Percentiles rank a stretch among this genome's conserved stretches.
These are phyloP conservation scores for Papiliotrema nemorosa DNA, from an alignment of 1,284 basidiomycete genomes.

Conservation along the genomic window DNA sequence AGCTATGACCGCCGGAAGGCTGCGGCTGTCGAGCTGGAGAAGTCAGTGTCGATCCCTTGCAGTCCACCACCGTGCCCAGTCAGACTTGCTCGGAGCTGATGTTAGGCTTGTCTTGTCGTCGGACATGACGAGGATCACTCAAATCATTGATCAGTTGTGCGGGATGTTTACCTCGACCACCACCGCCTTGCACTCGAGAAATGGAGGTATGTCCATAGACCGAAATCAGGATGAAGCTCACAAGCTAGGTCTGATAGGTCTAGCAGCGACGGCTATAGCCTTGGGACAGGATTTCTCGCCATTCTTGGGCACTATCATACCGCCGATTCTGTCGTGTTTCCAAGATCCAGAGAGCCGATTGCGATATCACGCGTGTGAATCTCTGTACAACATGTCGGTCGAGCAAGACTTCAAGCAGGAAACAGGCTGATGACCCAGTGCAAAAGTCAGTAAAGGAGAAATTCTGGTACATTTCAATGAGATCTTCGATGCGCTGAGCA, in stretches of 20 bases:
- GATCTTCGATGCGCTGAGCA: conserved; percentile 94
- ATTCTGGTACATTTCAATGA: conserved; percentile 97
- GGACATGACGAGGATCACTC: conserved; percentile 73
- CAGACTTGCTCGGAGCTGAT: conserved; percentile 1
- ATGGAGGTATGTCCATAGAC: conserved; percentile 62
- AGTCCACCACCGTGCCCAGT: background rate
- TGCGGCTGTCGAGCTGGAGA: conserved; percentile 91
- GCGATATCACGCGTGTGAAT: conserved; percentile 79
- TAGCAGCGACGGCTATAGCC: conserved; percentile 94
- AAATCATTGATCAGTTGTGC: conserved; percentile 91
- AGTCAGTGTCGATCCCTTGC: conserved; percentile 54
- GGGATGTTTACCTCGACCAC: conserved; percentile 80
- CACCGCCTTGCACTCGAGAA: conserved; percentile 82
- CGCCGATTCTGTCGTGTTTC: conserved; percentile 88
- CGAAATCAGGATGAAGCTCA: background rate
- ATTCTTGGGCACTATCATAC: conserved; percentile 89
- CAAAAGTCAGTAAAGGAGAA: conserved; percentile 96
- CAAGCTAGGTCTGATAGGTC: conserved; percentile 68
- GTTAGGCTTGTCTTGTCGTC: conserved; percentile 74
- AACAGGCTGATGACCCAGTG: conserved; percentile 40
- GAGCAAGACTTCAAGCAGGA: background rate
- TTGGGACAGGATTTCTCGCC: conserved; percentile 88
- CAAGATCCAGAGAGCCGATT: conserved; percentile 92
- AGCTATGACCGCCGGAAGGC: conserved; percentile 88
- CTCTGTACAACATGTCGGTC: conserved; percentile 84